Evolutionary conservation across 176 grass and related monocot species (phyloP), one percentile per base, ranked within the genome.

Genomic region (Triticum aestivum): DNA sequence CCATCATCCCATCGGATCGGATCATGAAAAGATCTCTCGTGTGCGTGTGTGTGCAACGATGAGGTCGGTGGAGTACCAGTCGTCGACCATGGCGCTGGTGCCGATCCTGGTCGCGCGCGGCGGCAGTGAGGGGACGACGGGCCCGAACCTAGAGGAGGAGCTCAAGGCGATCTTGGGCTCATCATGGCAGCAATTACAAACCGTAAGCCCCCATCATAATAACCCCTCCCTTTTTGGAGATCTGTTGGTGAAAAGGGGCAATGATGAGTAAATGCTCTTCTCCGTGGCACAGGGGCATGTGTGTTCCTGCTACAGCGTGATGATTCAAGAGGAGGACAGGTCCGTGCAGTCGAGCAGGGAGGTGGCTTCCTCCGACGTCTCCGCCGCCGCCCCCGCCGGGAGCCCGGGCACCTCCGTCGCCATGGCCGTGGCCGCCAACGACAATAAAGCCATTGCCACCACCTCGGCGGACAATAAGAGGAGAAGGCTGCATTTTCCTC

Each of bases 241-340:
- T 11, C 30, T 67, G 72, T 77, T 82, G 77, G 82, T 75, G 81
- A 87, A 83, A 80, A 69, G 69, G 75, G 84, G 85, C 79, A 81
- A 82, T 61, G 75, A 82, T 79, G 87, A 78, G 70, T 92, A 92
- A 96, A 92, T 92, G 75, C 80, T 88, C 12, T 87, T 90, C 61
- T 86, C 83, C 42, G 23, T 49, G 23, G 72, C 56, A 42, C 56
- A 99, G 97, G 92, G 79, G 15, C 86, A 91, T 87, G 97, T 99
- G 79, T 99, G 79, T 86, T 96, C 97, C 71, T 99, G 97, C 94
- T 99, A 94, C 86, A 94, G 62, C 45, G 78, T 86, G 76, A 94
- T 99, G 92, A 87, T 92, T 66, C 94, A 85, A 47, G 92, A 86
- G 75, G 86, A 92, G 45, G 45, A 76, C 87, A 83, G 70, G 80